These are phyloP conservation scores for Nitzschia sp. DNA, from an alignment of 108 stramenopile species.

Conservation along the genomic window DNA sequence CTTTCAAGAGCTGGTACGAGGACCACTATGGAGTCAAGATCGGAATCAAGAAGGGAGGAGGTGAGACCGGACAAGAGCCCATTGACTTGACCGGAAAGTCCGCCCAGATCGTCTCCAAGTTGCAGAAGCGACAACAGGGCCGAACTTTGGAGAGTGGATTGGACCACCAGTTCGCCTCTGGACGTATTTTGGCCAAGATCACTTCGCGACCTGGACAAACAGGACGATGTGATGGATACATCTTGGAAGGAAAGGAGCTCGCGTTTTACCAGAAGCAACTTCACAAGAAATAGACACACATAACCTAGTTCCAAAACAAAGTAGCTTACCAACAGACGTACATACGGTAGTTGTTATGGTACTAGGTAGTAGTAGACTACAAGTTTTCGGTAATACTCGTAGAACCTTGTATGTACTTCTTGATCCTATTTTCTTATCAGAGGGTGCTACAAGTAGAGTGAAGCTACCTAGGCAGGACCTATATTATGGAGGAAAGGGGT, in stretches of 20 bases:
- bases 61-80: conserved; percentile 47
- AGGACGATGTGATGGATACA: conserved; percentile 97
- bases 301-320: neutral
- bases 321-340: no score
- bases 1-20: conserved; percentile 99
- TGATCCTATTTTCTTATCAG: no score
- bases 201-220: conserved; percentile 98
- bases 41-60: conserved; percentile 89
- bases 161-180: conserved; percentile 95
- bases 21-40: conserved; percentile 95
- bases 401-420: no score
- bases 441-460: no score
- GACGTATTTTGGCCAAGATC: conserved; percentile 96
- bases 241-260: conserved; percentile 98
- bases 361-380: no score
- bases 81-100: conserved; percentile 60
- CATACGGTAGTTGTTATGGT: no score
- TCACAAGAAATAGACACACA: conserved; percentile 79
- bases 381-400: no score
- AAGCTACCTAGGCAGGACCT: no score
- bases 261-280: conserved; percentile 98
- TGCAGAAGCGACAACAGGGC: conserved; percentile 82
- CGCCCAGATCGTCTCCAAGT: conserved; percentile 69
- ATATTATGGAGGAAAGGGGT: no score
- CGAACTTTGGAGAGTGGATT: conserved; percentile 85